Evolutionary conservation across 192 early-diverging fungal genomes (phyloP).

Genomic region (Mortierella hygrophila): DNA sequence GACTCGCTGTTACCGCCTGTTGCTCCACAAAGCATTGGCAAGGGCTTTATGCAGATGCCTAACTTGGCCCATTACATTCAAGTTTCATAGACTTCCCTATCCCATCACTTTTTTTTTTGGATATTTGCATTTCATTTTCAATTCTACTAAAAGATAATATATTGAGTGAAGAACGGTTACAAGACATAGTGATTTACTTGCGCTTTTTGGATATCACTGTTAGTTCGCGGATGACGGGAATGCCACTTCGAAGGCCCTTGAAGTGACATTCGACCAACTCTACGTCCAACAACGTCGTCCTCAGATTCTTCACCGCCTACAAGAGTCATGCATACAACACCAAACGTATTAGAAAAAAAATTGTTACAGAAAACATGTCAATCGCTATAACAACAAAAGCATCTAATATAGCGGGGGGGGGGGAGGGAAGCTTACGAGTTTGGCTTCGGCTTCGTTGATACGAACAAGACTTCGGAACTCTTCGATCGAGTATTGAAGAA

Average conservation of each 20-base stretch:
- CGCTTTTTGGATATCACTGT: constrained; percentile 29
- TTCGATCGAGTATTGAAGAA: constrained; percentile 5
- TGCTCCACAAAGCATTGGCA: constrained; percentile 26
- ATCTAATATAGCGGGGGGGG: not conserved
- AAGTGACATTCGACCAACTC: constrained; percentile 37
- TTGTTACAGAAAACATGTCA: not conserved
- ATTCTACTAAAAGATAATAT: not conserved
- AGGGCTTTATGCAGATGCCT: constrained; percentile 55
- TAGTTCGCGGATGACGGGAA: constrained; percentile 42
- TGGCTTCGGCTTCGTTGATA: constrained; percentile 18
- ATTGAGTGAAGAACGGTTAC: not conserved
- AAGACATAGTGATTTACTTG: not conserved
- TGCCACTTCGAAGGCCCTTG: constrained; percentile 18
- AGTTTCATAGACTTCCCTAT: constrained; percentile 8
- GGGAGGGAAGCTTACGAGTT: not conserved
- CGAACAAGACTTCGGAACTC: constrained; percentile 41
- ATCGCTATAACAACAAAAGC: too few species aligned
- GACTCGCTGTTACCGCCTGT: not conserved
- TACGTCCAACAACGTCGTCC: constrained; percentile 13
- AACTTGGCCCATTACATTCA: constrained; percentile 54
- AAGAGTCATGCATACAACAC: not conserved
- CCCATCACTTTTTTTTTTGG: not conserved
- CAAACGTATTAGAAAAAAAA: not conserved
- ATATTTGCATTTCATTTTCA: not conserved
- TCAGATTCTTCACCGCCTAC: constrained; percentile 25